Evolutionary conservation across 306 rosid genomes (phyloP), one percentile per base, ranked within the genome.

Genomic region (Begonia fuchsioides): DNA sequence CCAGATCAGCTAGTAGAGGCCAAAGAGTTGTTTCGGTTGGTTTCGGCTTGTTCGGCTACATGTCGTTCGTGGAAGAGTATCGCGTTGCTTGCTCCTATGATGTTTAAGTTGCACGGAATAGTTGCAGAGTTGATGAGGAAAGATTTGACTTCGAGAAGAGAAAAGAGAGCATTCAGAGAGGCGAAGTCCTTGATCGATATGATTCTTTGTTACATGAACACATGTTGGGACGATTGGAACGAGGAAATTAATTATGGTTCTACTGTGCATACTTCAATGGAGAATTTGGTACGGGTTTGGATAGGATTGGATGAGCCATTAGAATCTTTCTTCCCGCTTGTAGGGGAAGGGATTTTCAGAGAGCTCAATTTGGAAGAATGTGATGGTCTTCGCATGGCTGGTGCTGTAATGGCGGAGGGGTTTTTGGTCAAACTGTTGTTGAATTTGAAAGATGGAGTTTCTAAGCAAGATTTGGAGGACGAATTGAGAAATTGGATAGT

Each of bases 111-210:
- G 12, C 53, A 67, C 65, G 56, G 43, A 40, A 78, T 52, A 65
- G 46, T 65, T 17, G 48, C 44, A 40, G 81, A 73, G 16, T 43
- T 75, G 47, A 53, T 57, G 17, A 74, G 70, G 53, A 75, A 62
- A 50, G 87, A 74, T 11, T 63, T 71, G 70, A 52, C 16, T 10
- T 54, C 51, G 57, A 87, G 65, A n/a, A 71, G 73, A 38, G 94
- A 73, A 49, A 82, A 60, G 68, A 87, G 80, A 56, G 74, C 68
- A 55, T 60, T 67, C 79, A 75, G 60, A 63, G 93, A 78, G 60
- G 69, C 62, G 51, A 76, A 66, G 56, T 50, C 68, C 58, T 60
- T 87, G 44, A 70, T 80, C 32, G 83, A 73, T 47, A 45, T 15
- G 56, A 53, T 83, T 69, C 53, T 87, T 43, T 86, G 94, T 39